phyloP scores from a whole-genome alignment of 768 basidiomycete genomes.

The Tricholoma sp. region DNA sequence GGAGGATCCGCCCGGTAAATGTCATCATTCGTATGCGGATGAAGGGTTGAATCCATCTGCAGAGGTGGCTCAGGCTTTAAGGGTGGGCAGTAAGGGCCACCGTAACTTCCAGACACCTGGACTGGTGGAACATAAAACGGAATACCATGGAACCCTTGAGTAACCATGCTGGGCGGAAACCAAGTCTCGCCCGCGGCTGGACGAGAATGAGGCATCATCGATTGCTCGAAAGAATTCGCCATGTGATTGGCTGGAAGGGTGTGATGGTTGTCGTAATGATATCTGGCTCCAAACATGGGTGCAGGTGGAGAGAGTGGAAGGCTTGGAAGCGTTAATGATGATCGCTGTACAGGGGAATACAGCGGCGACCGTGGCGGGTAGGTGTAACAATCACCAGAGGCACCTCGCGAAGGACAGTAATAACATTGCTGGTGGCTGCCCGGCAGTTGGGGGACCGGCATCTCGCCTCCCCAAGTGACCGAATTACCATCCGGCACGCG shows the following conservation, averaged over 20 bases:
- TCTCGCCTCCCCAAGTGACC: conserved; percentile 12
- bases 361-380: conserved; percentile 17
- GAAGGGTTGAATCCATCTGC: conserved; percentile 6
- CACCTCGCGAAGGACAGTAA: conserved; percentile 29
- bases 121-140: conserved; percentile 11
- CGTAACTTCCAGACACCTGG: conserved; percentile 3
- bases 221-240: conserved; percentile 22
- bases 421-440: conserved; percentile 18
- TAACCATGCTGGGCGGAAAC: conserved; percentile 4
- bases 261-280: conserved; percentile 15
- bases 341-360: conserved; percentile 4
- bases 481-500: conserved; percentile 1
- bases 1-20: conserved; percentile 13
- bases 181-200: conserved; percentile 9
- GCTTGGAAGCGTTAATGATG: conserved; percentile 4
- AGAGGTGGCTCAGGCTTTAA: conserved; percentile 12
- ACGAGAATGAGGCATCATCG: conserved; percentile 16
- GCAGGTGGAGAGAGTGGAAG: conserved; percentile 1
- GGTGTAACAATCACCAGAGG: conserved; percentile 9
- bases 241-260: conserved; percentile 7
- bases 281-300: conserved; percentile 8
- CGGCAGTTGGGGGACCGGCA: conserved; percentile 8
- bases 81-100: conserved; percentile 1
- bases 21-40: neutral
- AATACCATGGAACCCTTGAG: neutral